Base-by-base conservation (phyloP, 306 rosid genomes). In the Spatholobus suberectus region DNA sequence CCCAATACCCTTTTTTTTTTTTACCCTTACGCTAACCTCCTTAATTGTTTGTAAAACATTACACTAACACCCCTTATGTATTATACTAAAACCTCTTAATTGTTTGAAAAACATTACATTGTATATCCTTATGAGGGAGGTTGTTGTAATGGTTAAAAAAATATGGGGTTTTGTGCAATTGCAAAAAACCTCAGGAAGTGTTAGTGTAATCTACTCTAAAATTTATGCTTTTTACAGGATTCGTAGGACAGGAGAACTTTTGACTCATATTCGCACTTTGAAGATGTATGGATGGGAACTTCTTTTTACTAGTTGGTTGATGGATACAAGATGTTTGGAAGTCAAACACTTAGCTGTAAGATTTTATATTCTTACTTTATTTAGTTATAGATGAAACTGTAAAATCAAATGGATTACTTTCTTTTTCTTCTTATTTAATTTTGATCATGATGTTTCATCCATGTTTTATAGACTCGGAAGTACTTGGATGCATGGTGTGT, bases 401-500 rank as follows among this genome's bases (percentile, higher is more conserved):
- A 38, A 32, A 61, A 46, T 76, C 26, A 29, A 69, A 72, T 35
- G 61, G 58, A 73, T 12, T 34, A 38, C 38, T 62, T 83, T 35
- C 51, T 1, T 54, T 78, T 85, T 65, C 75, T 65, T 65, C 77
- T 27, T 14, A 27, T 37, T 73, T 69, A 66, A 38, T 59, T 76
- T 67, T 76, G 37, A 73, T 67, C 57, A 66, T 62, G 62, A 43
- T 66, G 72, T 86, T 81, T 38, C 85, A 71, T 75, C 69, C 72
- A n/a, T 73, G 76, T 70, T 87, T 72, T 52, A 65, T 81, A 95
- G 99, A 93, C 93, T n/a, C 91, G 98, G 79, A 95, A 95, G 73
- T 95, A 95, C 90, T 84, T 95, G 84, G 99, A 95, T 85, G 99
- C 99, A 13, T 95, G 99, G 99, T 95, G 99, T 57, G 98, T 95